These are phyloP conservation scores for Globisporangium camurandrum DNA, from an alignment of 352 stramenopile genomes.

Conservation along the genomic window DNA sequence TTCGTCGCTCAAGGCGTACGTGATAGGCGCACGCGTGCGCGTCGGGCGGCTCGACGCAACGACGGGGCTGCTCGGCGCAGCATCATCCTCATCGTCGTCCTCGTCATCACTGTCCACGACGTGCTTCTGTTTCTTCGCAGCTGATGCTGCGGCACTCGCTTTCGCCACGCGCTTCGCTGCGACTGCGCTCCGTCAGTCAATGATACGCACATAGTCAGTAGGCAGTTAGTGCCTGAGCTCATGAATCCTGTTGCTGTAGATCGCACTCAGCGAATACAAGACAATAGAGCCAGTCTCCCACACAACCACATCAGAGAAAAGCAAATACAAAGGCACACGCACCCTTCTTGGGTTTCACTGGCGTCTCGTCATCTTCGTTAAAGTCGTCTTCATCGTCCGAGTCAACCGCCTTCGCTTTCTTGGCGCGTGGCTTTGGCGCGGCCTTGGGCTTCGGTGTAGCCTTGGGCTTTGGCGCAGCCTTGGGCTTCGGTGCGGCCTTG, in stretches of 20 bases:
- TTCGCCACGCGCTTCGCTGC: slow-evolving; percentile 7
- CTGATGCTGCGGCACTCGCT: slow-evolving; percentile 11
- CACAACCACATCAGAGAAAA: too few relatives aligned
- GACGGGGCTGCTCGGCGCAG: slow-evolving; percentile 7
- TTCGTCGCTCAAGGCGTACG: slow-evolving; percentile 47
- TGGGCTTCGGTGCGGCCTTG: slow-evolving; percentile 14
- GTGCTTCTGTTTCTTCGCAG: slow-evolving; percentile 30
- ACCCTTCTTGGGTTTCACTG: slow-evolving; percentile 25
- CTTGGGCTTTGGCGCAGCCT: slow-evolving; percentile 11
- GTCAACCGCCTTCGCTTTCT: slow-evolving; percentile 8
- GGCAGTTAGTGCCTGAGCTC: not conserved
- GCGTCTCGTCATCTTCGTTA: slow-evolving; percentile 11
- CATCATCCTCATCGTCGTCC: slow-evolving; percentile 11
- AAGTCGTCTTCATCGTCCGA: slow-evolving; percentile 12
- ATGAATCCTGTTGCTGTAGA: not conserved
- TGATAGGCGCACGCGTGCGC: slow-evolving; percentile 33
- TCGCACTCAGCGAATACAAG: not conserved
- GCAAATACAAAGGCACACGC: too few relatives aligned
- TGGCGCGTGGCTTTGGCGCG: slow-evolving; percentile 5
- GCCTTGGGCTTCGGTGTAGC: slow-evolving; percentile 16
- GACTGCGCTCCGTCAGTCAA: not conserved
- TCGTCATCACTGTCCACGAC: slow-evolving; percentile 10
- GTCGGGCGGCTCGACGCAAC: slow-evolving; percentile 21
- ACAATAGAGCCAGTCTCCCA: too few relatives aligned
- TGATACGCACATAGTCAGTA: not conserved